Evolutionary conservation across 2,329 filamentous ascomycete species (phyloP).

Genomic region (Emericellopsis cladophorae): DNA sequence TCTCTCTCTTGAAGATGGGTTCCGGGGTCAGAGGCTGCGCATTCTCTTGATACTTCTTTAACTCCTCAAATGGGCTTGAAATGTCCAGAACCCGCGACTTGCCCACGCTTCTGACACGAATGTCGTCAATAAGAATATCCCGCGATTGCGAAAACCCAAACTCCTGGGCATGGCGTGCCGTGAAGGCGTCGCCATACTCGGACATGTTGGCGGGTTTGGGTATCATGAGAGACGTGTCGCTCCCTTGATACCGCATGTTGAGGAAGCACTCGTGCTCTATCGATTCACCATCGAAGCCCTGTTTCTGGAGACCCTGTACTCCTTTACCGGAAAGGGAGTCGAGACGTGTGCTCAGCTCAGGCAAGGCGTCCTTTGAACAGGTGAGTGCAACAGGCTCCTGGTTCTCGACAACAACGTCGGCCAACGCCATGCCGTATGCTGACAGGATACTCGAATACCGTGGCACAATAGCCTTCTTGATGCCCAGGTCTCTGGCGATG

Average conservation of each 20-base stretch:
- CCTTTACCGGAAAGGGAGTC: slow-evolving; percentile 16
- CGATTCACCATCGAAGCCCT: slow-evolving; percentile 26
- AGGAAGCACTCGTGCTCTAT: slow-evolving; percentile 29
- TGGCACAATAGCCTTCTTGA: slow-evolving; percentile 16
- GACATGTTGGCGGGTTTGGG: slow-evolving; percentile 8
- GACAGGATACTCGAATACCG: slow-evolving; percentile 19
- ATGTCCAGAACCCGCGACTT: slow-evolving; percentile 10
- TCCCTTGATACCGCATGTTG: slow-evolving; percentile 30
- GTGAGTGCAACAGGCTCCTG: slow-evolving; percentile 15
- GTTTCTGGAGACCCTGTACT: slow-evolving; percentile 8
- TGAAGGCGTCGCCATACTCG: slow-evolving; percentile 19
- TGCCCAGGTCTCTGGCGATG: slow-evolving; percentile 16
- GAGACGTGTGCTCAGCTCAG: slow-evolving; percentile 10
- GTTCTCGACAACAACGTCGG: slow-evolving; percentile 17
- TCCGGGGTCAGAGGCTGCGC: slow-evolving; percentile 4
- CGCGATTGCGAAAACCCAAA: slow-evolving; percentile 26
- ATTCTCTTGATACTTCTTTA: slow-evolving; percentile 6
- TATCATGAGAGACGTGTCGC: slow-evolving; percentile 29
- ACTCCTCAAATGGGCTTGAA: slow-evolving; percentile 11
- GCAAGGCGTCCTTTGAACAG: slow-evolving; percentile 6
- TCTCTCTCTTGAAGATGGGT: slow-evolving; percentile 8
- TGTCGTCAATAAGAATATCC: slow-evolving; percentile 26
- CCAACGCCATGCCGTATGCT: slow-evolving; percentile 20
- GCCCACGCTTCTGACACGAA: slow-evolving; percentile 26
- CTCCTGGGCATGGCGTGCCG: slow-evolving; percentile 21